Conservation (phyloP, 2,329 filamentous ascomycete genomes). For the Fusarium luffae region DNA sequence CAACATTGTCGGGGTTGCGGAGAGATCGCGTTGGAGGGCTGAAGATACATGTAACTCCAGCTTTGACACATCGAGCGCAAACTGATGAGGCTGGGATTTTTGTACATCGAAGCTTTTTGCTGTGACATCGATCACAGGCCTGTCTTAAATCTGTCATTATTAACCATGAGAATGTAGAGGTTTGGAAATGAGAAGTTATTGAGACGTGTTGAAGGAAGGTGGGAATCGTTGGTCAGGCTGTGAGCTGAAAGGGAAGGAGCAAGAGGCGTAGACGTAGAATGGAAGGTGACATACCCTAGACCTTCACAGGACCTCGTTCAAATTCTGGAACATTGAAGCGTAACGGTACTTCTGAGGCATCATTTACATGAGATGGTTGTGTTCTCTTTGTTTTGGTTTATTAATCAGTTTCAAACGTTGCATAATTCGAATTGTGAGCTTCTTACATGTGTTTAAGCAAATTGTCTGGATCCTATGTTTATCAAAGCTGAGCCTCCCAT, state of each 20-base stretch:
- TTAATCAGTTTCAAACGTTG: rapidly evolving
- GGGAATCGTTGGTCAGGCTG: neutral
- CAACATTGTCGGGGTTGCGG: slow-evolving; percentile 17
- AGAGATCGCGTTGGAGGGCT: slow-evolving; percentile 52
- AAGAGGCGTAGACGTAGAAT: neutral
- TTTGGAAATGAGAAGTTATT: neutral
- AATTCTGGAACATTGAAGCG: neutral
- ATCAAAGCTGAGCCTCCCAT: no score
- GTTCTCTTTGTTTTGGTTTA: neutral
- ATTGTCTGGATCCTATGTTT: rapidly evolving
- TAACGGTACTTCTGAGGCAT: neutral
- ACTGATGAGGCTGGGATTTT: slow-evolving; percentile 50
- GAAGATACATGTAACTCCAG: slow-evolving; percentile 55
- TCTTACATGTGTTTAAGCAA: rapidly evolving
- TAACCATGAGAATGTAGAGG: neutral
- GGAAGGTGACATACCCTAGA: slow-evolving; percentile 12
- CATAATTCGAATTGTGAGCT: neutral
- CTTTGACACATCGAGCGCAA: slow-evolving; percentile 57
- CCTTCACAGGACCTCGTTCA: neutral
- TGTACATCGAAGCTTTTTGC: slow-evolving; percentile 60
- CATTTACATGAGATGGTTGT: neutral
- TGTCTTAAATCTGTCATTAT: slow-evolving; percentile 46
- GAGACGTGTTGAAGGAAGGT: neutral
- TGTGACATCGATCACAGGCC: slow-evolving; percentile 59
- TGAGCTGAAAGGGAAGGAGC: neutral